Evolutionary conservation across 768 basidiomycete species (phyloP), one percentile per base, ranked within the genome.

Genomic region (Rubroboletus pulcherrimus): DNA sequence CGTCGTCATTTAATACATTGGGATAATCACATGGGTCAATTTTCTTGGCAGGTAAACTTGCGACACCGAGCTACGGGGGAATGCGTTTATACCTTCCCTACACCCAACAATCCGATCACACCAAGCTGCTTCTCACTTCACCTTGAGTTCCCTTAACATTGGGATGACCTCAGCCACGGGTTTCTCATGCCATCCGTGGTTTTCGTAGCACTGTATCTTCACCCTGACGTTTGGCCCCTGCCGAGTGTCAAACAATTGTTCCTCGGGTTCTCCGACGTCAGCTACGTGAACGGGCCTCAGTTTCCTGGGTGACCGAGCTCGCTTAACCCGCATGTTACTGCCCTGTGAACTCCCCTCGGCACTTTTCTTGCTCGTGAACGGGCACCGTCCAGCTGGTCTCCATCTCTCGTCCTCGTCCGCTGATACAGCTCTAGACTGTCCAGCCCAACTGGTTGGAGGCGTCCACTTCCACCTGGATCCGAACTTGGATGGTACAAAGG

Each of bases 81-180:
- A 41, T 14, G 24, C 17, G 26, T 21, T 39, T 26, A 41, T 51
- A 31, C 42, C 9, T 34, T 26, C 14, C n/a, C 26, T 37, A 29
- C 31, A 17, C 35, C 37, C 24, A 35, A 45, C 11, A 31, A 41
- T 9, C 33, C 31, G 7, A 41, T 26, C 21, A 29, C 17, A 33
- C 45, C 24, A 19, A 3, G n/a, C 30, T 8, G 19, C 39, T 21
- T 12, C 39, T 52, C 66, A 65, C 51, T 51, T 61, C 5, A 34
- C 26, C 51, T 50, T 71, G 37, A 71, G 61, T n/a, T 56, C 51
- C 54, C 70, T 69, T 29, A 71, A 30, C 35, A 53, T 55, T n/a
- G 66, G 67, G 6, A 73, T 69, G n/a, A 73, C 66, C 9, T 73
- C 71, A 1, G 41, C 45, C 49, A 73, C 19, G 30, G 56, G 50